phyloP scores from a whole-genome alignment of 768 basidiomycete species.

The Rhodotorula taiwanensis region DNA sequence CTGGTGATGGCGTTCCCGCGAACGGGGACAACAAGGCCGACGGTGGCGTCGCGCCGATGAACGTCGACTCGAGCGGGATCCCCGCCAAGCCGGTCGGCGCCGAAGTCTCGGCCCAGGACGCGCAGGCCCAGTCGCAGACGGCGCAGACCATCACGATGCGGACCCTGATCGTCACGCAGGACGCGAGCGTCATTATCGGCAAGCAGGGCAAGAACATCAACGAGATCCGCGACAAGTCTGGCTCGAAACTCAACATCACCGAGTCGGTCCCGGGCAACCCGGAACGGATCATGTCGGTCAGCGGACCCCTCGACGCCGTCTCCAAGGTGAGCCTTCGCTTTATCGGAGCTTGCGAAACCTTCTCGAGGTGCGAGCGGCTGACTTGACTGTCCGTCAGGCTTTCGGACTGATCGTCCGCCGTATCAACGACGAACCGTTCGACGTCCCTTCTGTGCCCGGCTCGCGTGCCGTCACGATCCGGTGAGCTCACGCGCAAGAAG shows the following conservation, averaged over 20 bases:
- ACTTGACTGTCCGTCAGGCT: slow-evolving; percentile 54
- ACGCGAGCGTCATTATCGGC: slow-evolving; percentile 98
- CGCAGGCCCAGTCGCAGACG: slow-evolving; percentile 37
- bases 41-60: slow-evolving; percentile 23
- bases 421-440: slow-evolving; percentile 98
- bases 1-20: background rate
- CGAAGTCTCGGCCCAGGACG: slow-evolving; percentile 12
- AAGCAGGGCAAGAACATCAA: slow-evolving; percentile 93
- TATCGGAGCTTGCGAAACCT: background rate
- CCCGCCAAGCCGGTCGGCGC: slow-evolving; percentile 21
- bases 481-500: slow-evolving; percentile 48
- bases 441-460: slow-evolving; percentile 92
- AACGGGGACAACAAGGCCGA: background rate
- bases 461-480: slow-evolving; percentile 98
- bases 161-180: slow-evolving; percentile 96
- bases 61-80: slow-evolving; percentile 32
- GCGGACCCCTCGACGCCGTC: slow-evolving; percentile 94
- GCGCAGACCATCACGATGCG: slow-evolving; percentile 86
- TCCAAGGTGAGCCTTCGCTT: slow-evolving; percentile 64
- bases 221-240: slow-evolving; percentile 96
- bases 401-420: slow-evolving; percentile 97
- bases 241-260: slow-evolving; percentile 91
- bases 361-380: background rate
- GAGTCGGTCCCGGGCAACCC: slow-evolving; percentile 98
- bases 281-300: slow-evolving; percentile 96